These are phyloP conservation scores for Ceratobasidium papillatum DNA, from an alignment of 1,284 basidiomycete genomes.

Conservation along the genomic window DNA sequence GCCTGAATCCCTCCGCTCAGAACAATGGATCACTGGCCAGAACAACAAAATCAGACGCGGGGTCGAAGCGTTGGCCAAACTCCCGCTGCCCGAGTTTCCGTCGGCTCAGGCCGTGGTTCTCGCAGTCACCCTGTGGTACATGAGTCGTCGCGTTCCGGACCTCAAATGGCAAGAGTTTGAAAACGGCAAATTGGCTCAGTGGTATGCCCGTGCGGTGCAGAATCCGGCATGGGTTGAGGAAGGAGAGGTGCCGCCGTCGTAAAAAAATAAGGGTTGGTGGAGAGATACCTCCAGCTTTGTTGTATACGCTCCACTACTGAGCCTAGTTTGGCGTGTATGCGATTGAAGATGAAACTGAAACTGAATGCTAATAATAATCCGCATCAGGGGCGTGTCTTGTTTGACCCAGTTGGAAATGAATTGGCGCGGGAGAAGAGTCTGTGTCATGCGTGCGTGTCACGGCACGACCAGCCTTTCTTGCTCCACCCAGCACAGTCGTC, in stretches of 20 bases:
- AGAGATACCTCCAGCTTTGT: neutral
- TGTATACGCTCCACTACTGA: no score
- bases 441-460: neutral
- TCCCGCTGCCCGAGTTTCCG: constrained; percentile 29
- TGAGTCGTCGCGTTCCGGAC: constrained; percentile 15
- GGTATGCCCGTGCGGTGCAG: constrained; percentile 18
- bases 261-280: neutral
- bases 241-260: constrained; percentile 34
- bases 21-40: constrained; percentile 13
- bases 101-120: constrained; percentile 24
- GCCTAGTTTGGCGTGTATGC: no score
- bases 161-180: constrained; percentile 4
- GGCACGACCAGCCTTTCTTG: neutral
- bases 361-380: neutral
- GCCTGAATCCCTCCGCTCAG: constrained; percentile 10
- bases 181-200: constrained; percentile 11
- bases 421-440: neutral
- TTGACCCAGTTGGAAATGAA: neutral
- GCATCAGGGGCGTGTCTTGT: neutral
- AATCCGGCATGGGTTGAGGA: constrained; percentile 29
- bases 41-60: constrained; percentile 26
- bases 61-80: constrained; percentile 15
- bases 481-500: neutral
- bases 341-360: neutral
- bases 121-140: constrained; percentile 12